Evolutionary conservation across 2,329 filamentous ascomycete species (phyloP).

Genomic region (Paecilomyces variotii): DNA sequence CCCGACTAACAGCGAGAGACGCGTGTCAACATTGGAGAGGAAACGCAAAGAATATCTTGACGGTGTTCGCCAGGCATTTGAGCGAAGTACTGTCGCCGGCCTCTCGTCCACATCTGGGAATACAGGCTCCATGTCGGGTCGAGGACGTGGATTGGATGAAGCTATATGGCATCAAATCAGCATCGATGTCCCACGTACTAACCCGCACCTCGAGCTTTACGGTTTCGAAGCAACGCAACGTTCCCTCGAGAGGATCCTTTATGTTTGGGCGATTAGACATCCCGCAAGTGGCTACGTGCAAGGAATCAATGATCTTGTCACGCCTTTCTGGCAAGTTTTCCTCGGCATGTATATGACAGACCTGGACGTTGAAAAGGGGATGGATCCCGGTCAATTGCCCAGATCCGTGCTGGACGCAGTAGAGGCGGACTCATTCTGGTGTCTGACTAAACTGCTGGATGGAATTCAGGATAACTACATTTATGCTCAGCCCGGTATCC

Average conservation of each 20-base stretch:
- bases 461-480: slow-evolving; percentile 99
- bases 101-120: slow-evolving; percentile 30
- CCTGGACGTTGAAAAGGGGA: slow-evolving; percentile 80
- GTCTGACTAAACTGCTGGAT: slow-evolving; percentile 92
- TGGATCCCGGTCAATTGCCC: slow-evolving; percentile 93
- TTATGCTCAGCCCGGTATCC: slow-evolving; percentile 92
- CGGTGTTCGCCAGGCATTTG: slow-evolving; percentile 65
- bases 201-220: slow-evolving; percentile 91
- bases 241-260: slow-evolving; percentile 87
- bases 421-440: slow-evolving; percentile 98
- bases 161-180: slow-evolving; percentile 99
- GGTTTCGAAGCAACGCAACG: slow-evolving; percentile 92
- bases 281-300: slow-evolving; percentile 97
- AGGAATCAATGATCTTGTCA: slow-evolving; percentile 96
- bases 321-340: slow-evolving; percentile 97
- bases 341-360: slow-evolving; percentile 93
- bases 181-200: slow-evolving; percentile 93
- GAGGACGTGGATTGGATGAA: slow-evolving; percentile 77
- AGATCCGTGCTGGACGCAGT: slow-evolving; percentile 88
- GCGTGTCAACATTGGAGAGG: slow-evolving; percentile 80
- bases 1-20: slow-evolving; percentile 89
- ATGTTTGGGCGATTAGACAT: slow-evolving; percentile 95
- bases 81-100: slow-evolving; percentile 41
- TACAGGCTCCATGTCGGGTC: slow-evolving; percentile 38
- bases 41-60: slow-evolving; percentile 97